Evolutionary conservation across 2,329 filamentous ascomycete genomes (phyloP).

Genomic region (Apiospora sp.): DNA sequence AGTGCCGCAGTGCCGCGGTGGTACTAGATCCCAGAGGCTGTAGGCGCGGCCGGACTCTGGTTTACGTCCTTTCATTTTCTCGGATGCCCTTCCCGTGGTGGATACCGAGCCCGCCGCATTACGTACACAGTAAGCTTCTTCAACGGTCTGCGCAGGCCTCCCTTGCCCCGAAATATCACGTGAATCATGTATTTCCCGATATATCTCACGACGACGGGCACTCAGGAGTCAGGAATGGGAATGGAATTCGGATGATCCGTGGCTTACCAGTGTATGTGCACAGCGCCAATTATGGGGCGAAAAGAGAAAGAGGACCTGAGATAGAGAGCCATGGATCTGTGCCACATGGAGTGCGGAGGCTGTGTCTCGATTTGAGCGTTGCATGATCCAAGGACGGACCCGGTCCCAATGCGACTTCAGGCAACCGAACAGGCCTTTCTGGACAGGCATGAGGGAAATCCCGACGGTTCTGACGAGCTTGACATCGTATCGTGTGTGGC

Average conservation of each 20-base stretch:
- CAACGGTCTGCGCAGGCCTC: neutral
- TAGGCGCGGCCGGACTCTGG: neutral
- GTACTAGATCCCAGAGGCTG: neutral
- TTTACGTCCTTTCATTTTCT: constrained; percentile 15
- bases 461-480: neutral
- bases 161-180: neutral
- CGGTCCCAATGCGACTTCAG: constrained; percentile 17
- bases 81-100: constrained; percentile 13
- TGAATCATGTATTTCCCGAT: constrained; percentile 11
- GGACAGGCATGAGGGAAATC: constrained; percentile 1
- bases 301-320: neutral
- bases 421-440: neutral
- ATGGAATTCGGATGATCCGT: constrained; percentile 15
- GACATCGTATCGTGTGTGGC: constrained; percentile 4
- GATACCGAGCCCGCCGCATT: constrained; percentile 2
- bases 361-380: constrained; percentile 20
- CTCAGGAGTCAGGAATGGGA: constrained; percentile 1
- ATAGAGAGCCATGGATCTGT: neutral
- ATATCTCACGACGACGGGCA: neutral
- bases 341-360: constrained; percentile 21
- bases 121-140: constrained; percentile 18
- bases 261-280: neutral
- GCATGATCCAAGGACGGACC: constrained; percentile 20
- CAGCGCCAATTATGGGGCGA: neutral
- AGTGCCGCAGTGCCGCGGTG: neutral